phyloP scores from a whole-genome alignment of 176 grass and related monocot genomes.

The Chloris gayana region DNA sequence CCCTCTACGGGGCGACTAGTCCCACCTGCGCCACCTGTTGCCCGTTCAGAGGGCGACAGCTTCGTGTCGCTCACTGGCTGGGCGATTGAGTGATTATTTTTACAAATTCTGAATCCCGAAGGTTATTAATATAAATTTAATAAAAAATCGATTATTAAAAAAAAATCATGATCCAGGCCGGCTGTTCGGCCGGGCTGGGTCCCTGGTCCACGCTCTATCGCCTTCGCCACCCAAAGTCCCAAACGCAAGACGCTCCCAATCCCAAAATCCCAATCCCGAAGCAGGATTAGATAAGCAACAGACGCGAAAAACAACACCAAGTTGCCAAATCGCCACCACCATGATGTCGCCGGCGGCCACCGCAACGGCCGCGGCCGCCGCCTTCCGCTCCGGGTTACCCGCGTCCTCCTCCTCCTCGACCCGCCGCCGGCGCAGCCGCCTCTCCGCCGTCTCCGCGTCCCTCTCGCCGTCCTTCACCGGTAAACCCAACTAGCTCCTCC shows the following conservation, averaged over 20 bases:
- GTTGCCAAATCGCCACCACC: conserved; percentile 5
- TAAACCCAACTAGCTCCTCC: conserved; percentile 28
- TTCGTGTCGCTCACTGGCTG: no score
- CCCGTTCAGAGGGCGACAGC: no score
- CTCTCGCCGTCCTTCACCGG: conserved; percentile 32
- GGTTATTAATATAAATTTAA: no score
- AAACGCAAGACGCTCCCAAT: not conserved
- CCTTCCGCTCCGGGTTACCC: conserved; percentile 38
- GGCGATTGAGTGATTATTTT: no score
- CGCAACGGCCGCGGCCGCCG: conserved; percentile 24
- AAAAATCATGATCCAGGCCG: no score
- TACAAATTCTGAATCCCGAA: no score
- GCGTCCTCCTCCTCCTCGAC: conserved; percentile 6
- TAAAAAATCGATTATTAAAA: no score
- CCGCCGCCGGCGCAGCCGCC: conserved; percentile 14
- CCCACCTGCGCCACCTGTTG: no score
- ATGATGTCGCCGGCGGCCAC: conserved; percentile 22
- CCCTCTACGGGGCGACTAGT: no score
- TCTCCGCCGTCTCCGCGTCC: conserved; percentile 28
- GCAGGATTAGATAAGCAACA: conserved; percentile 28
- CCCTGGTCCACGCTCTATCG: not conserved
- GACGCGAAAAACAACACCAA: not conserved
- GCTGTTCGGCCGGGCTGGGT: no score
- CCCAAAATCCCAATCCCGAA: not conserved
- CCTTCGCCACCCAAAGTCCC: conserved; percentile 13